Base-by-base conservation (phyloP, 2,329 filamentous ascomycete genomes). In the Madurella mycetomatis region DNA sequence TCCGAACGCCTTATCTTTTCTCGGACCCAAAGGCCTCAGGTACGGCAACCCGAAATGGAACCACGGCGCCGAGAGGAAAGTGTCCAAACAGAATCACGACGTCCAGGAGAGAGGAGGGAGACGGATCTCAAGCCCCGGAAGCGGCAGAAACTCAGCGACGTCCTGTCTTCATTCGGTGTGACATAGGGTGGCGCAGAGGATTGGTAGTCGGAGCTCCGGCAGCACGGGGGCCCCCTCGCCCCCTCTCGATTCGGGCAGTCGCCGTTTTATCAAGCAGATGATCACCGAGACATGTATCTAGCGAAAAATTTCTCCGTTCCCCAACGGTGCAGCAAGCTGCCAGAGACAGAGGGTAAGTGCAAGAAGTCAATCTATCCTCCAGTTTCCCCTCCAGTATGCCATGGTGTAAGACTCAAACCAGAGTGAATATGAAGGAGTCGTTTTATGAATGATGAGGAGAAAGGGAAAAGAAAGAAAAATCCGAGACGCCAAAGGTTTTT, bases 401-500 rank as follows among this genome's bases (percentile, higher is more conserved):
- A 76, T 78, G 75, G 79, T 75, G 73, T 69, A 72, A 71, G 67
- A 74, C 72, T 72, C 74, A 76, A 79, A 74, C 75, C 78, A 81
- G 83, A 86, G 83, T 87, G 83, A 86, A 87, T 87, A 81, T 79
- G 81, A 75, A 78, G 76, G 77, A 78, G 75, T 69, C 61, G 63
- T 62, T 65, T 65, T 65, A 65, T 64, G 62, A 55, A 64, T 70
- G 67, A 67, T 70, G 65, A 62, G 66, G 68, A 65, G 59, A 60
- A 62, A 65, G 65, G 63, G 58, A 65, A 64, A 61, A 60, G 61
- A 52, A 66, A 60, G 56, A 51, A 56, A 61, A 64, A 62, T 58
- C 61, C 51, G 53, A 49, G 47, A 55, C 25, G 50, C 40, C 30
- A 41, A 53, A 50, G 46, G 53, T 60, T 59, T 65, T 64, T 25